Evolutionary conservation across 2,329 filamentous ascomycete genomes (phyloP).

Genomic region (Trichoderma sp.): DNA sequence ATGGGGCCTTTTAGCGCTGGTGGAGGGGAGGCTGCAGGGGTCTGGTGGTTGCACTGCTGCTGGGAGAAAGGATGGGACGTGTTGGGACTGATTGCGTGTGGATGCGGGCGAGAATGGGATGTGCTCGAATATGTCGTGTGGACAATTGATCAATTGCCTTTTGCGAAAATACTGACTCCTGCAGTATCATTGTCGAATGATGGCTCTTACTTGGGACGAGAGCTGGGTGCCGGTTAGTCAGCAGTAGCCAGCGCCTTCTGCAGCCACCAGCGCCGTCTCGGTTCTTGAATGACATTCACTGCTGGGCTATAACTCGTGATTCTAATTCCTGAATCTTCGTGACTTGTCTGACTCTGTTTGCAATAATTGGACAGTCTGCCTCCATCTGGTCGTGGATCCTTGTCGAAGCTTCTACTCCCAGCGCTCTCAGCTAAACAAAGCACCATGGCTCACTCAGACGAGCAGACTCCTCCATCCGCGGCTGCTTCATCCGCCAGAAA

Average conservation of each 20-base stretch:
- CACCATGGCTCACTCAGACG: neutral
- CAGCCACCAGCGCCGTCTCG: neutral
- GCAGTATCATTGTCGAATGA: neutral
- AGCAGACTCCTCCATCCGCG: neutral
- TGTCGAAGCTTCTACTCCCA: neutral
- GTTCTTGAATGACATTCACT: neutral
- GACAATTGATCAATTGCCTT: neutral
- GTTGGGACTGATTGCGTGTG: neutral
- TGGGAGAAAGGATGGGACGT: neutral
- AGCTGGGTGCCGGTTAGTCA: neutral
- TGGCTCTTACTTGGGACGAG: neutral
- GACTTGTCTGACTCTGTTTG: no score
- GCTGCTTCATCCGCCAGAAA: neutral
- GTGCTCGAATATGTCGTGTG: neutral
- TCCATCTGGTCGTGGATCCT: neutral
- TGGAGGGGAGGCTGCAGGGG: conserved; percentile 11
- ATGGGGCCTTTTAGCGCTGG: conserved; percentile 17
- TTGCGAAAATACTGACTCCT: neutral
- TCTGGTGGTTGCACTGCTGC: neutral
- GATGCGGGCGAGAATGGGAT: neutral
- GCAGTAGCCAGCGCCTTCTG: neutral
- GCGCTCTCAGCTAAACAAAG: neutral
- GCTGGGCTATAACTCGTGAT: neutral
- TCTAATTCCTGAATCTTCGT: neutral
- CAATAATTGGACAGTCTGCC: neutral